Evolutionary conservation across 2,329 filamentous ascomycete genomes (phyloP).

Genomic region (Ophiostoma novo-ulmi): DNA sequence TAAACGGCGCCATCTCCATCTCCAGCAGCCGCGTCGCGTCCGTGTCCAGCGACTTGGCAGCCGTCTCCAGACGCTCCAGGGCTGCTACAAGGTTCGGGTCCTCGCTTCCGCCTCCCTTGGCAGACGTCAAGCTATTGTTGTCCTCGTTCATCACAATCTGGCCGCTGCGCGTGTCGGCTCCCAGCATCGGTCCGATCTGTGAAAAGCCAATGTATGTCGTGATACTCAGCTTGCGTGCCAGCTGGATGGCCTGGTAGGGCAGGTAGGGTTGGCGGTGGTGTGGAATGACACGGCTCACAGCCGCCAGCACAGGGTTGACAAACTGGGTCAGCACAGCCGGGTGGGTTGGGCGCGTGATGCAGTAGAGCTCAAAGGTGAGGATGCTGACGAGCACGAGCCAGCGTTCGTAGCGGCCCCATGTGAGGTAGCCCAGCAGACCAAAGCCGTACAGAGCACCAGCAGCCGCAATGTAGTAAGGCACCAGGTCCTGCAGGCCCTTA

Average conservation of each 20-base stretch:
- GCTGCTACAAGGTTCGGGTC: slow-evolving; percentile 51
- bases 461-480: slow-evolving; percentile 58
- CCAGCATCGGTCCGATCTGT: slow-evolving; percentile 68
- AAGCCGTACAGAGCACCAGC: slow-evolving; percentile 56
- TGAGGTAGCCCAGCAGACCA: slow-evolving; percentile 60
- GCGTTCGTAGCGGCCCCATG: slow-evolving; percentile 61
- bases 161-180: slow-evolving; percentile 34
- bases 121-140: slow-evolving; percentile 29
- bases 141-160: slow-evolving; percentile 32
- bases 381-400: slow-evolving; percentile 54
- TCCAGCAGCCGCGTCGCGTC: slow-evolving; percentile 67
- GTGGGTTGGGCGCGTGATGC: slow-evolving; percentile 50
- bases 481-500: slow-evolving; percentile 53
- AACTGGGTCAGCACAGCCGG: slow-evolving; percentile 39
- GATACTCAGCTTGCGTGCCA: slow-evolving; percentile 70
- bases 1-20: slow-evolving; percentile 76
- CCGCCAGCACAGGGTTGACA: slow-evolving; percentile 37
- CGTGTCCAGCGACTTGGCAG: slow-evolving; percentile 56
- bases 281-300: slow-evolving; percentile 35
- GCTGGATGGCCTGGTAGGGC: slow-evolving; percentile 74
- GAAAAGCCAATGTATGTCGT: slow-evolving; percentile 78
- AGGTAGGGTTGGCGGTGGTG: slow-evolving; percentile 55
- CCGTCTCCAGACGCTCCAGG: slow-evolving; percentile 60
- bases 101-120: slow-evolving; percentile 37
- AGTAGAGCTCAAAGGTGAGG: slow-evolving; percentile 53